A percentile compares a stretch with the other conserved stretches of the same genome.
Conservation (phyloP, 2,329 filamentous ascomycete genomes). For the Chrysosporium keratinophilum region DNA sequence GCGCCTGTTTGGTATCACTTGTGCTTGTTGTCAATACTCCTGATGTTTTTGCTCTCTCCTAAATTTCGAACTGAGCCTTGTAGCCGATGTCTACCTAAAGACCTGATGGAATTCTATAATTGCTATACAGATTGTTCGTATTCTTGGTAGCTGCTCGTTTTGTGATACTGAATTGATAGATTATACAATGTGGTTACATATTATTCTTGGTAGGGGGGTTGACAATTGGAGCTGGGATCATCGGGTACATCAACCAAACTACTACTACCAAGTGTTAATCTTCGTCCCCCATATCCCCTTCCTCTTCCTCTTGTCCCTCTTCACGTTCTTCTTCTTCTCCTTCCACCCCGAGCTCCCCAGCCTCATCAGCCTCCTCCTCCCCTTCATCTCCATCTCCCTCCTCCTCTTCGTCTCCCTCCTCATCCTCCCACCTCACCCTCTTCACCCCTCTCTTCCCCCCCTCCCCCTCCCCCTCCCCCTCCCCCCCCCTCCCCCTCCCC, state of each 20-base stretch:
- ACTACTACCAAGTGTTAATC: not conserved
- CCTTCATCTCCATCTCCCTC: slow-evolving; percentile 17
- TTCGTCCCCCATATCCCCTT: slow-evolving; percentile 8
- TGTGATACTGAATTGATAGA: not conserved
- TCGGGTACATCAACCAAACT: not conserved
- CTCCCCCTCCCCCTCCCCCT: slow-evolving; percentile 4
- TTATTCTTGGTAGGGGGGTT: not conserved
- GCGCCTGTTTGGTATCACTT: too few species aligned
- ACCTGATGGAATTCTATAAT: too few species aligned
- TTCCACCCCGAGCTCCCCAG: slow-evolving; percentile 3
- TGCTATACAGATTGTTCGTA: too few species aligned
- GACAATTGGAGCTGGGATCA: not conserved
- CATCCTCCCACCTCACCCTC: slow-evolving; percentile 20
- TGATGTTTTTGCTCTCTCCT: too few species aligned
- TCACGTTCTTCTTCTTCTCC: slow-evolving; percentile 7
- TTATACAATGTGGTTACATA: not conserved
- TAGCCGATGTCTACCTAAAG: too few species aligned
- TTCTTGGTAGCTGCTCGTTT: not conserved
- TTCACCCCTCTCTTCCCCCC: slow-evolving; percentile 11
- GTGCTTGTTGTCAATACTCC: too few species aligned
- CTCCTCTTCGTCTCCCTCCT: slow-evolving; percentile 13
- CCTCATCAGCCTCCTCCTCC: slow-evolving; percentile 13
- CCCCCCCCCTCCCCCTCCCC: slow-evolving; percentile 2
- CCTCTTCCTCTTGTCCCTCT: slow-evolving; percentile 11
- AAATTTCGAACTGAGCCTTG: too few species aligned